Conservation (phyloP, 2,329 filamentous ascomycete species). For the Aspergillus viridinutans region DNA sequence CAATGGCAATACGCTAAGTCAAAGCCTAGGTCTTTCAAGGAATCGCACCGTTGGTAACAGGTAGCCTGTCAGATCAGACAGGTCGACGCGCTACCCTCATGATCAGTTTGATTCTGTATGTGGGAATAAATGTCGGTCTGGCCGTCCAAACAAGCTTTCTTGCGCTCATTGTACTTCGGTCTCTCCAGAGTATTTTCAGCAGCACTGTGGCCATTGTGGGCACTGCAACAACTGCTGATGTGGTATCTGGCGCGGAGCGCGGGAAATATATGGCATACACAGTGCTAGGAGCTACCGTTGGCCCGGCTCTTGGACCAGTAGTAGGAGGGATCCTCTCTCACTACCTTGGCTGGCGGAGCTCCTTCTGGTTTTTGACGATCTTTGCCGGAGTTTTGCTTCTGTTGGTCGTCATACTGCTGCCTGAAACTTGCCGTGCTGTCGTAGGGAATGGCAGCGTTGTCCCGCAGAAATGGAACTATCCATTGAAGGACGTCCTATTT, state of each 20-base stretch:
- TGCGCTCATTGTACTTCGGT: conserved; percentile 26
- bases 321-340: conserved; percentile 26
- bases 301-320: conserved; percentile 26
- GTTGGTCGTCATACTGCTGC: conserved; percentile 14
- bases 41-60: conserved; percentile 28
- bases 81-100: conserved; percentile 31
- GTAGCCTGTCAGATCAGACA: conserved; percentile 26
- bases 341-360: conserved; percentile 24
- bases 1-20: not conserved
- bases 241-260: conserved; percentile 27
- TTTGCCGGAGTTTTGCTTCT: conserved; percentile 17
- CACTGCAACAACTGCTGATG: conserved; percentile 30
- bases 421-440: conserved; percentile 31
- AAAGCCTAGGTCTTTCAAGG: conserved; percentile 20
- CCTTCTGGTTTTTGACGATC: conserved; percentile 32
- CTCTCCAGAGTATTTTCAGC: conserved; percentile 27
- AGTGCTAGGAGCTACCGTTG: conserved; percentile 19
- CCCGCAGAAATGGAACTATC: conserved; percentile 10
- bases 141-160: conserved; percentile 27
- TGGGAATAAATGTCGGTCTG: conserved; percentile 29
- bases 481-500: conserved; percentile 3
- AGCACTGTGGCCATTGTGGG: conserved; percentile 26
- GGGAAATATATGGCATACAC: conserved; percentile 28
- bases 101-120: conserved; percentile 25
- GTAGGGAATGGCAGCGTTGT: conserved; percentile 28